These are phyloP conservation scores for Hygrophorus russula DNA, from an alignment of 768 basidiomycete genomes.

Conservation along the genomic window DNA sequence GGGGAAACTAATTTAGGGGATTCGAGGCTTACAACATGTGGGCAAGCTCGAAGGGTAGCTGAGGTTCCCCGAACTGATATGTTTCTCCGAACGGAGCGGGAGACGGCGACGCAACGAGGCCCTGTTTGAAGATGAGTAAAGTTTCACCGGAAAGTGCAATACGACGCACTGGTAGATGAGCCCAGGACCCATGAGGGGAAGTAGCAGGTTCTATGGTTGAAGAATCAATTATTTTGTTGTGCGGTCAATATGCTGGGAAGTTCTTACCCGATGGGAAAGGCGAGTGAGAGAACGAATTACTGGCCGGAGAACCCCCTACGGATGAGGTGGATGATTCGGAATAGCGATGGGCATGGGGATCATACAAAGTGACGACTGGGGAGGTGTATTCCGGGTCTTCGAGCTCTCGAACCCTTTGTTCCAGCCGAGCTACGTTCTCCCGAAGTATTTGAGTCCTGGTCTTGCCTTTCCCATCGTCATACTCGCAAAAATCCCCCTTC, in stretches of 20 bases:
- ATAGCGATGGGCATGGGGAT: slow-evolving; percentile 45
- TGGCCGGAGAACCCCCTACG: slow-evolving; percentile 36
- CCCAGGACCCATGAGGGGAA: slow-evolving; percentile 45
- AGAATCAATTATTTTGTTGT: not conserved
- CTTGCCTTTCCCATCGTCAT: slow-evolving; percentile 80
- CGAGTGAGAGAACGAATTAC: slow-evolving; percentile 42
- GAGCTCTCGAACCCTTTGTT: slow-evolving; percentile 60
- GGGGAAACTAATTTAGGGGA: not conserved
- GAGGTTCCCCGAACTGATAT: slow-evolving; percentile 40
- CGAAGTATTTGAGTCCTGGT: slow-evolving; percentile 70
- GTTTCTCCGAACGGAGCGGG: slow-evolving; percentile 37
- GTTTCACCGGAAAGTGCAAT: not conserved
- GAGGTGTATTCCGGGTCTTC: slow-evolving; percentile 66
- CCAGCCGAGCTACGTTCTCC: slow-evolving; percentile 65
- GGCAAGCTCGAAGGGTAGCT: slow-evolving; percentile 47
- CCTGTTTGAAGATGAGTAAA: slow-evolving; percentile 13
- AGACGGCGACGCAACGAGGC: slow-evolving; percentile 36
- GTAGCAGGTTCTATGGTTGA: slow-evolving; percentile 26
- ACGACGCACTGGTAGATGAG: slow-evolving; percentile 22
- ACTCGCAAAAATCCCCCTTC: slow-evolving; percentile 65
- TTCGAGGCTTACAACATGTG: slow-evolving; percentile 47
- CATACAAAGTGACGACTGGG: slow-evolving; percentile 57
- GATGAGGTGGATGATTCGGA: slow-evolving; percentile 50
- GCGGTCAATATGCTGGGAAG: slow-evolving; percentile 1
- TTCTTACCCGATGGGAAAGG: slow-evolving; percentile 44